phyloP scores from a whole-genome alignment of 2,329 filamentous ascomycete species.

The Calycina marina region DNA sequence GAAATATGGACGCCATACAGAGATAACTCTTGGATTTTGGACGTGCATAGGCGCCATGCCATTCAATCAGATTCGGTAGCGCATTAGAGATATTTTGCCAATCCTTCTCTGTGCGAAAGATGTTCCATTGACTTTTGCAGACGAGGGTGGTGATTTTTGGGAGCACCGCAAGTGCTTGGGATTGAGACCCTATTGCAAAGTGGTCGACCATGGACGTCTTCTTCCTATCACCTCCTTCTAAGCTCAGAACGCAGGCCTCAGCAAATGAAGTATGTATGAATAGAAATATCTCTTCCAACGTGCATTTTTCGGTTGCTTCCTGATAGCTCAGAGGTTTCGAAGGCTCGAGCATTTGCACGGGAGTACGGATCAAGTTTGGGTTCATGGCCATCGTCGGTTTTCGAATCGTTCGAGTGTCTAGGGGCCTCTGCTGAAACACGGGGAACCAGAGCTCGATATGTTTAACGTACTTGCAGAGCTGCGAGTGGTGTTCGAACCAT shows the following conservation, averaged over 20 bases:
- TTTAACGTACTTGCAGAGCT: constrained; percentile 49
- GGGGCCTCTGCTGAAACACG: constrained; percentile 36
- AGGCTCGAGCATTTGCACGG: constrained; percentile 24
- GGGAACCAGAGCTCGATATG: constrained; percentile 70
- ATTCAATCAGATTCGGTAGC: constrained; percentile 46
- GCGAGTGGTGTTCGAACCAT: constrained; percentile 44
- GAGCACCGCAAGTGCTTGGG: constrained; percentile 16
- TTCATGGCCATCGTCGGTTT: constrained; percentile 16
- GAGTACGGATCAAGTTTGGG: constrained; percentile 12
- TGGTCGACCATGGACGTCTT: constrained; percentile 55
- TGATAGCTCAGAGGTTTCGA: constrained; percentile 43
- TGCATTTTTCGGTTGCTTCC: constrained; percentile 50
- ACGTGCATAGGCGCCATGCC: constrained; percentile 44
- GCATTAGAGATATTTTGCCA: constrained; percentile 47
- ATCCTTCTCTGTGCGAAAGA: constrained; percentile 49
- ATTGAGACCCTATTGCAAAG: constrained; percentile 23
- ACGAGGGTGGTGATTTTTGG: constrained; percentile 49
- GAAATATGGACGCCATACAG: constrained; percentile 50
- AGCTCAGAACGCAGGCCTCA: constrained; percentile 48
- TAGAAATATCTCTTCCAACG: constrained; percentile 53
- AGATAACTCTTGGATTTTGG: constrained; percentile 62
- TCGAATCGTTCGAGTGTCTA: constrained; percentile 15
- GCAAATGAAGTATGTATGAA: constrained; percentile 43
- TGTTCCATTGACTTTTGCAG: constrained; percentile 64
- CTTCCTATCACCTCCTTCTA: constrained; percentile 65